Base-by-base conservation (phyloP, 2,329 filamentous ascomycete genomes). In the Thyridium curvatum region DNA sequence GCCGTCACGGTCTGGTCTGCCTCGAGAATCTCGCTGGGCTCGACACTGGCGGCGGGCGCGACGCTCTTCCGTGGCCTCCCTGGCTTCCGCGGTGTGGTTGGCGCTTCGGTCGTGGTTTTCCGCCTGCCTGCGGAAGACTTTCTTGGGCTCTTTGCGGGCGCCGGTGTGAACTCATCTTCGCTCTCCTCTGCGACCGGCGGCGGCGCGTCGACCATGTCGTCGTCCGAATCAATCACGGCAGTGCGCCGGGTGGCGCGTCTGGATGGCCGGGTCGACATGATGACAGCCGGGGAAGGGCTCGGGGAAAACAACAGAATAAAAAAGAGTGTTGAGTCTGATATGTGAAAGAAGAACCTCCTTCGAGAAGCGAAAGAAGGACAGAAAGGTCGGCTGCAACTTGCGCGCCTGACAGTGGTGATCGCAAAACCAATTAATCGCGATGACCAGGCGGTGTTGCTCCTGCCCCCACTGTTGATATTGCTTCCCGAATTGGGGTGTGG, bases 81-180 rank as follows among this genome's bases (percentile, higher is more conserved):
- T 34, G 61, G 56, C 32, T 47, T 46, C 42, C 52, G 50, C 41
- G 43, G 42, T 52, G 60, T 16, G 2, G 52, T 42, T 5, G 52
- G 36, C 41, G 52, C 53, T 6, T 67, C 63, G 6, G 70, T 59
- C 13, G 69, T 65, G 8, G 71, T 66, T 40, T 58, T 63, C 34
- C 68, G 62, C 15, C 59, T 44, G 18, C 47, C 47, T 5, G 49
- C 43, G 6, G 58, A 45, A 8, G 64, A 54, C 38, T 58, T 62
- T 37, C 62, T 60, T 8, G 53, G 65, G 42, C 70, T 76, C 34
- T 66, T 70, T 42, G 74, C 68, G 1, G 83, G 75, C 35, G 83
- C 84, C 3, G 88, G 88, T 33, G 84, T 84, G 53, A 89, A 93
- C 36, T 94, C 86, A 36, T 90, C 84, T 46, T 86, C 84, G 36